Base-by-base conservation (phyloP, 2,329 filamentous ascomycete species). In the Talaromyces rugulosus region DNA sequence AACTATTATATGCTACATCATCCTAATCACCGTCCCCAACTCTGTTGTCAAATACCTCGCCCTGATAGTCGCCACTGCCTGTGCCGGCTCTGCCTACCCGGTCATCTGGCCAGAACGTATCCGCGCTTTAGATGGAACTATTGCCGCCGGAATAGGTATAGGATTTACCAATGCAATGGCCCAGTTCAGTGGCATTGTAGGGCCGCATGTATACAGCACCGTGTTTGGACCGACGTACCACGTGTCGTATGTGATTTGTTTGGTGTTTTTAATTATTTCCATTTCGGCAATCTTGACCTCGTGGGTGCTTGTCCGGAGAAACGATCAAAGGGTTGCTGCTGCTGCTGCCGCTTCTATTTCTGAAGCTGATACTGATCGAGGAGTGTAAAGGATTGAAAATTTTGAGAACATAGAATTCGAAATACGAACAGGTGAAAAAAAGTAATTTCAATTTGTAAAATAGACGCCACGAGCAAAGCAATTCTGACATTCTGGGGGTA, bases 61-160 rank as follows among this genome's bases (percentile, higher is more conserved):
- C 42, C 63, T 78, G 28, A 72, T 78, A 27, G 68, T 78, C 5
- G 74, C 68, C 4, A 68, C 66, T 0, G 64, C 68, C 68, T 78
- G 75, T 58, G 73, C 76, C 1, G 75, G 76, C 3, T 78, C 75
- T 5, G 75, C 75, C 5, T 79, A 78, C 61, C 77, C 77, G 0
- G 74, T 79, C 47, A 79, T 79, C 64, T 80, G 77, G 77, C 77
- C 76, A 7, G 77, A 79, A 64, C 73, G 77, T 1, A 79, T 79
- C 58, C 72, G 77, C 27, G 77, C 71, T 0, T 69, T 78, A 9
- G 71, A 79, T 30, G 76, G 77, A 14, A 78, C 77, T 0, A 71
- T 76, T 3, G 74, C 75, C 0, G 71, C 77, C 0, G 77, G 77
- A 1, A 65, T 79, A 7, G 77, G 75, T 0, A 79, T 79, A 55